Evolutionary conservation across 2,329 filamentous ascomycete species (phyloP).

Genomic region (Microdochium paspali): DNA sequence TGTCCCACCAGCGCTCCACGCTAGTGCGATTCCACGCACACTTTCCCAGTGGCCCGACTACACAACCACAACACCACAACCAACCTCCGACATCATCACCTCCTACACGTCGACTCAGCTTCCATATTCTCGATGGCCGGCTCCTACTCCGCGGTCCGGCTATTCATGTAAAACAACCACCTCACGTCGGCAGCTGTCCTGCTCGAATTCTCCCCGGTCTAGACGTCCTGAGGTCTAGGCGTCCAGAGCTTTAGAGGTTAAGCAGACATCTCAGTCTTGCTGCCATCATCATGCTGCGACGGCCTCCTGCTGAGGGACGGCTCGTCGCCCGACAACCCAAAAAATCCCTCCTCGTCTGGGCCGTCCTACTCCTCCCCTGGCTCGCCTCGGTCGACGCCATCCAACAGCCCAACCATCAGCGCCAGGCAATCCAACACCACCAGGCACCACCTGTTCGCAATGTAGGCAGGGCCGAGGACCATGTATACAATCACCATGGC

Average conservation of each 20-base stretch:
- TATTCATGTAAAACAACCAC: neutral
- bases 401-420: conserved; percentile 39
- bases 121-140: neutral
- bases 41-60: no score
- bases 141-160: neutral
- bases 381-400: conserved; percentile 41
- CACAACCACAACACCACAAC: no score
- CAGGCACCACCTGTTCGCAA: neutral
- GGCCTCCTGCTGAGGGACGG: conserved; percentile 45
- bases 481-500: neutral
- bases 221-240: no score
- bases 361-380: conserved; percentile 38
- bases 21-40: no score
- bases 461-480: neutral
- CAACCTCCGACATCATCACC: no score
- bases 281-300: conserved; percentile 42
- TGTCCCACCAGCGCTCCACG: no score
- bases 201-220: no score
- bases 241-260: no score
- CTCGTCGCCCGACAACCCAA: conserved; percentile 27
- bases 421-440: conserved; percentile 6
- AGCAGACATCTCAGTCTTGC: no score
- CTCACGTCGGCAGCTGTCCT: neutral
- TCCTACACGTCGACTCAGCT: neutral
- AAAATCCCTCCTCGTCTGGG: conserved; percentile 33